phyloP scores from a whole-genome alignment of 331 rosid genomes.

The Cydonia oblonga region DNA sequence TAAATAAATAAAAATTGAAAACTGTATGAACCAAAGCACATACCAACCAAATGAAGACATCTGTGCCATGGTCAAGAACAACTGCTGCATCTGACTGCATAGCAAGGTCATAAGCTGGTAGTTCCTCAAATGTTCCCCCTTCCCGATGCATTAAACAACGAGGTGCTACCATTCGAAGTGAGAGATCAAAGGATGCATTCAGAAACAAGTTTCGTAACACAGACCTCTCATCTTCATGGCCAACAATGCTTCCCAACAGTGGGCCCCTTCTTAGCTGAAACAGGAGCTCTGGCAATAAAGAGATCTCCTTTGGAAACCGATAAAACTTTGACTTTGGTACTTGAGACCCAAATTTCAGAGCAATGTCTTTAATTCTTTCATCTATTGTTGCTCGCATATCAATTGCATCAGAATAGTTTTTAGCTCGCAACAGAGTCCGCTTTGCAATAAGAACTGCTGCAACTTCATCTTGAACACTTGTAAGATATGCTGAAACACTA shows the following conservation, averaged over 20 bases:
- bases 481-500: constrained; percentile 73
- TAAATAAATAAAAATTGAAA: constrained; percentile 10
- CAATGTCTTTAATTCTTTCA: constrained; percentile 84
- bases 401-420: constrained; percentile 50
- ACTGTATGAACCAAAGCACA: constrained; percentile 19
- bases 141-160: constrained; percentile 98
- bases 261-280: constrained; percentile 94
- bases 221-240: constrained; percentile 98
- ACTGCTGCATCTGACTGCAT: constrained; percentile 99
- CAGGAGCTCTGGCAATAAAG: constrained; percentile 81
- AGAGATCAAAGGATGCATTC: constrained; percentile 91
- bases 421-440: constrained; percentile 71
- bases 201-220: constrained; percentile 80
- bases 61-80: constrained; percentile 96
- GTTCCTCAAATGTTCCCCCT: constrained; percentile 94
- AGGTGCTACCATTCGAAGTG: constrained; percentile 96
- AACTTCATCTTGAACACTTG: constrained; percentile 86
- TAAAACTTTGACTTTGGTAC: constrained; percentile 70
- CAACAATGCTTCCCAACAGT: constrained; percentile 84
- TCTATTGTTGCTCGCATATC: constrained; percentile 73
- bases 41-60: constrained; percentile 99
- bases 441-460: constrained; percentile 88
- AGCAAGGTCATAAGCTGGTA: constrained; percentile 93
- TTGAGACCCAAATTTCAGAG: constrained; percentile 71
- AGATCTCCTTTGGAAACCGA: constrained; percentile 77